phyloP scores from a whole-genome alignment of 345 rosid species.

The Lenwebbia sp. region DNA sequence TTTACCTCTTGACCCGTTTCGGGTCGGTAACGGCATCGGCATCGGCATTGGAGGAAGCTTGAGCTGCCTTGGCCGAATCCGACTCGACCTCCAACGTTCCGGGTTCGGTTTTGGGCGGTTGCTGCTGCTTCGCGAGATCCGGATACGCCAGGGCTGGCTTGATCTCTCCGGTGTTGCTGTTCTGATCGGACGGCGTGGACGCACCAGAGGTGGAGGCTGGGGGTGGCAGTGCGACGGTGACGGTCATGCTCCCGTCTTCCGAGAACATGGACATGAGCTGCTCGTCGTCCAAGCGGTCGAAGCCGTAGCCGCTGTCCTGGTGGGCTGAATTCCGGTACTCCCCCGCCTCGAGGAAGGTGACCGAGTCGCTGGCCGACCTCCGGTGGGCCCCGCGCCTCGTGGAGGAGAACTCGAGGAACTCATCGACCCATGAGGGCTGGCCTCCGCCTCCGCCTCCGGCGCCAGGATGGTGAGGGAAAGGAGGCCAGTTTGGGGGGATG shows the following conservation, averaged over 20 bases:
- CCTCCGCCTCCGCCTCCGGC: not conserved
- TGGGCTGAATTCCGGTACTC: not conserved
- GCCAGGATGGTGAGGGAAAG: not conserved
- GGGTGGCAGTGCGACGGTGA: slow-evolving; percentile 4
- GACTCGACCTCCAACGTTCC: slow-evolving; percentile 23
- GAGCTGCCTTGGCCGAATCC: not conserved
- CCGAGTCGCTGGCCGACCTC: slow-evolving; percentile 74
- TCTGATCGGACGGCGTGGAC: slow-evolving; percentile 63
- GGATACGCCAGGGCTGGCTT: slow-evolving; percentile 5
- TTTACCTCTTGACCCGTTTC: slow-evolving; percentile 52
- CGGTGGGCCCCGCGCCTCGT: slow-evolving; percentile 65
- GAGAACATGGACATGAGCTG: slow-evolving; percentile 67
- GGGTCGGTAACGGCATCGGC: slow-evolving; percentile 34
- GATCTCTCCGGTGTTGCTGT: slow-evolving; percentile 42
- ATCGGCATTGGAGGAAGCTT: slow-evolving; percentile 11
- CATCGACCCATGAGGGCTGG: slow-evolving; percentile 59
- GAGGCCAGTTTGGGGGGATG: not conserved
- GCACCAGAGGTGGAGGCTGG: slow-evolving; percentile 21
- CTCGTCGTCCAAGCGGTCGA: slow-evolving; percentile 48
- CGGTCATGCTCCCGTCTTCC: slow-evolving; percentile 27
- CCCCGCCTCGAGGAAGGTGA: slow-evolving; percentile 58
- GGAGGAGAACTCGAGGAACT: slow-evolving; percentile 79
- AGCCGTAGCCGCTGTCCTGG: slow-evolving; percentile 3
- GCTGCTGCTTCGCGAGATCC: slow-evolving; percentile 1
- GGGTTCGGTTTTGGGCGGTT: slow-evolving; percentile 23